phyloP scores from a whole-genome alignment of 2,329 filamentous ascomycete genomes.

The Cucurbitaria berberidis region DNA sequence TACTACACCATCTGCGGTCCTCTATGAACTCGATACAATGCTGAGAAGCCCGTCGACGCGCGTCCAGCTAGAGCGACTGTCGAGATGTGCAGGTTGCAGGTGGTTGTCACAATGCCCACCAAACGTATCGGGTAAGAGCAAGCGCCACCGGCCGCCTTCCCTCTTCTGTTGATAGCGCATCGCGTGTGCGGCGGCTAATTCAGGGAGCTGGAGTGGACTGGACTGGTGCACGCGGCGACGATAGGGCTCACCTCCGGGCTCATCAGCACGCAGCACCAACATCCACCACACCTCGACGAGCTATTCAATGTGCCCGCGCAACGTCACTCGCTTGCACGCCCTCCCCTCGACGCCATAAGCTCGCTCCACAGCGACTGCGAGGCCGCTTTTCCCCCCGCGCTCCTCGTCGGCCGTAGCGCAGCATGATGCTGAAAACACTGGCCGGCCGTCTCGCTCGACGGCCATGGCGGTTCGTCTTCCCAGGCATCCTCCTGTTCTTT shows the following conservation, averaged over 20 bases:
- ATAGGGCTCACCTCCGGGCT: neutral
- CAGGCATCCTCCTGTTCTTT: slow-evolving; percentile 41
- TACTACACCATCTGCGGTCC: too few relatives aligned
- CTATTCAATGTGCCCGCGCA: slow-evolving; percentile 20
- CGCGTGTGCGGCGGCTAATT: slow-evolving; percentile 11
- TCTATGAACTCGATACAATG: too few relatives aligned
- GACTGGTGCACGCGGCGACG: slow-evolving; percentile 11
- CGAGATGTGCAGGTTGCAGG: too few relatives aligned
- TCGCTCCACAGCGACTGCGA: slow-evolving; percentile 2
- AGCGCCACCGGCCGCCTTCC: slow-evolving; percentile 9
- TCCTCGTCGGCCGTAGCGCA: slow-evolving; percentile 3
- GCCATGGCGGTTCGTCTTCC: slow-evolving; percentile 42
- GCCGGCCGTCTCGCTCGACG: slow-evolving; percentile 35
- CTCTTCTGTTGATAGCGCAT: slow-evolving; percentile 5
- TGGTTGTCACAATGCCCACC: too few relatives aligned
- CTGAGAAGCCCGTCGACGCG: too few relatives aligned
- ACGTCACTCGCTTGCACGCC: slow-evolving; percentile 11
- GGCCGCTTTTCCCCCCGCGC: slow-evolving; percentile 3
- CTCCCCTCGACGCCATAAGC: slow-evolving; percentile 3
- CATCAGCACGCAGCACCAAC: slow-evolving; percentile 2
- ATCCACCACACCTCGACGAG: slow-evolving; percentile 7
- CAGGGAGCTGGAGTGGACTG: slow-evolving; percentile 17
- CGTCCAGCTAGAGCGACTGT: too few relatives aligned
- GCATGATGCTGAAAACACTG: slow-evolving; percentile 34
- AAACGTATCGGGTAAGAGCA: slow-evolving; percentile 3